Evolutionary conservation across 2,329 filamentous ascomycete genomes (phyloP), one percentile per base, ranked within the genome.

Genomic region (Penicillium sp.): DNA sequence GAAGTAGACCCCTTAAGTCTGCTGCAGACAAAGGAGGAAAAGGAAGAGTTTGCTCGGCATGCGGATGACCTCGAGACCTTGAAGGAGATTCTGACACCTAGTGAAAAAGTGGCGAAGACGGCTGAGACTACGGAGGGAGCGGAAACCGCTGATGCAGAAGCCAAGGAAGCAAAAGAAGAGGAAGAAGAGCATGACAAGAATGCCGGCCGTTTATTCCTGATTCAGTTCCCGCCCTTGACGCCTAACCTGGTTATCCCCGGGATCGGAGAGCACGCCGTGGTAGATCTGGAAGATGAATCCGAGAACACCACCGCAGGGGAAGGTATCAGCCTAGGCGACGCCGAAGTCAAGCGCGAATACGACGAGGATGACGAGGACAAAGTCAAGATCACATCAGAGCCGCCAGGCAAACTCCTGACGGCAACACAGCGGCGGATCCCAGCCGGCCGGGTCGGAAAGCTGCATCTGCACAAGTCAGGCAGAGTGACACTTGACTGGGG

Each of bases 161-260:
- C 57, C n/a, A 47, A 59, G 28, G 55, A 62, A 47, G 61, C 23
- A 26, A 35, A 42, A 6, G 42, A 57, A n/a, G 68, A 64, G 43
- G 65, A 67, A 23, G 67, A 72, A 26, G 51, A 50, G 11, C 61
- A 57, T 49, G 77, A 73, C 52, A 73, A 74, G 43, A 74, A 78
- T 18, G 71, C 80, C 35, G 80, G 84, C 54, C 79, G 81, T 57
- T 76, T 84, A 53, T 86, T 86, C 66, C 75, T 86, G 52, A 82
- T 87, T 67, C 84, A 87, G 67, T 81, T 87, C 63, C 84, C 84
- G 12, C 83, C 84, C 0, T 76, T 84, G 57, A 80, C 85, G 3
- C 84, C 84, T 5, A 80, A 81, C 58, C 77, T 87, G 23, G 63
- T 74, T 35, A 65, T 77, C 9, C 71, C 77, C 1, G 65, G 64